phyloP scores from a whole-genome alignment of 768 basidiomycete genomes.

The Tulasnella sp. region DNA sequence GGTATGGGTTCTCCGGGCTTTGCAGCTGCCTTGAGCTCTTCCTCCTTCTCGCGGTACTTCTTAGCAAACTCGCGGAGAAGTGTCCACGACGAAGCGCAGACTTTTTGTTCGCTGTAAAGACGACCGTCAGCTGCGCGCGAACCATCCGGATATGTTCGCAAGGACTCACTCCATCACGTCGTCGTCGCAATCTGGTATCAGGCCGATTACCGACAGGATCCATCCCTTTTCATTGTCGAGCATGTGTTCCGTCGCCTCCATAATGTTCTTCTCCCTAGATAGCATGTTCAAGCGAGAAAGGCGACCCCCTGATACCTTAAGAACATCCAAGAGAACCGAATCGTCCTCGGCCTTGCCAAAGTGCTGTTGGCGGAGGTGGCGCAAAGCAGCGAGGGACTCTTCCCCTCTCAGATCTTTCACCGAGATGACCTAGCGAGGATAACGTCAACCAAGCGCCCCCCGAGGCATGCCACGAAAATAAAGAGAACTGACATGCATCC shows the following conservation, averaged over 20 bases:
- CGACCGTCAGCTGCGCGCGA: not conserved
- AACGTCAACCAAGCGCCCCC: not conserved
- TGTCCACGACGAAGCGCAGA: not conserved
- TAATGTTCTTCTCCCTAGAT: slow-evolving; percentile 57
- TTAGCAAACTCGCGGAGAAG: not conserved
- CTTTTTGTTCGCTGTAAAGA: not conserved
- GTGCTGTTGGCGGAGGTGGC: slow-evolving; percentile 47
- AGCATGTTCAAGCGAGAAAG: slow-evolving; percentile 71
- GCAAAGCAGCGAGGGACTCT: slow-evolving; percentile 58
- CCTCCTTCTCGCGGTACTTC: not conserved
- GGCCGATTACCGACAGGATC: slow-evolving; percentile 72
- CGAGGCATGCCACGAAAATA: not conserved
- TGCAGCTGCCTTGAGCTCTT: not conserved
- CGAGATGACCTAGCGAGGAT: slow-evolving; percentile 52
- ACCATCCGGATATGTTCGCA: not conserved
- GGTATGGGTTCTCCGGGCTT: not conserved
- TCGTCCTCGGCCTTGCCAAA: slow-evolving; percentile 39
- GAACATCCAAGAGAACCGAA: slow-evolving; percentile 43
- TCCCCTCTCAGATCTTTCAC: slow-evolving; percentile 61
- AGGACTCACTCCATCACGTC: slow-evolving; percentile 61
- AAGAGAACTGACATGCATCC: slow-evolving; percentile 57
- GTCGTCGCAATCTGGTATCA: slow-evolving; percentile 79
- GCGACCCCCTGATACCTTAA: slow-evolving; percentile 69
- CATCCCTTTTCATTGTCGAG: slow-evolving; percentile 72
- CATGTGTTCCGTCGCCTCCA: slow-evolving; percentile 59